Base-by-base conservation (phyloP, 805 yeast species). In the Lipomyces kockii region DNA sequence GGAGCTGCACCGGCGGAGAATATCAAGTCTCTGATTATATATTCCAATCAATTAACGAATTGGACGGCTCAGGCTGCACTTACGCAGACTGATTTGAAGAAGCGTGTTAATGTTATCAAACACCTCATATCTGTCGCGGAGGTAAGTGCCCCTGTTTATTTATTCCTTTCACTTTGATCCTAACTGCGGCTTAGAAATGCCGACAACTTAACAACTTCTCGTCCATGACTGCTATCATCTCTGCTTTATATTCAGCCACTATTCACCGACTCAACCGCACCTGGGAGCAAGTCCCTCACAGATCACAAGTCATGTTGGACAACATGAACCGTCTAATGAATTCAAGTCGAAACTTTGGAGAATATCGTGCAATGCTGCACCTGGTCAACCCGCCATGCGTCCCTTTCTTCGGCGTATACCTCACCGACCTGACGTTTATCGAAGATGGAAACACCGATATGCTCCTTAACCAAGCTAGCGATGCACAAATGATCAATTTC, bases 341-440 rank as follows among this genome's bases (percentile, higher is more conserved):
- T 74, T 89, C 97, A 11, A 86, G 89, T n/a, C 86, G 93, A 71
- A 94, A 94, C 78, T 94, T 93, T 78, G 86, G 84, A 71, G 95
- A 90, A 73, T 94, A 94, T 76, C 83, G 98, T 75, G 94, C 90
- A 71, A 84, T 90, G 74, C 81, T 94, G 74, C 87, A 87, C 72
- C 84, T 87, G 65, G 85, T 91, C 61, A 80, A 82, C 32, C 92
- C 89, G 61, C 92, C 98, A 6, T 90, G 96, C 76, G 88, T 94
- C 51, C 99, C 99, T 35, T 94, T 94, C 76, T 87, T 94, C 73
- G 99, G 98, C 22, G 94, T 94, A 56, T 91, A 87, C 76, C 80
- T 94, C 64, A 89, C 97, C 58, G 98, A 94, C 77, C 81, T 94
- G 75, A 90, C 97, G 17, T 94, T 94, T 75, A 87, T 92, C 7